These are phyloP conservation scores for Micractinium sp. DNA, from an alignment of 139 green algal genomes.

Conservation along the genomic window DNA sequence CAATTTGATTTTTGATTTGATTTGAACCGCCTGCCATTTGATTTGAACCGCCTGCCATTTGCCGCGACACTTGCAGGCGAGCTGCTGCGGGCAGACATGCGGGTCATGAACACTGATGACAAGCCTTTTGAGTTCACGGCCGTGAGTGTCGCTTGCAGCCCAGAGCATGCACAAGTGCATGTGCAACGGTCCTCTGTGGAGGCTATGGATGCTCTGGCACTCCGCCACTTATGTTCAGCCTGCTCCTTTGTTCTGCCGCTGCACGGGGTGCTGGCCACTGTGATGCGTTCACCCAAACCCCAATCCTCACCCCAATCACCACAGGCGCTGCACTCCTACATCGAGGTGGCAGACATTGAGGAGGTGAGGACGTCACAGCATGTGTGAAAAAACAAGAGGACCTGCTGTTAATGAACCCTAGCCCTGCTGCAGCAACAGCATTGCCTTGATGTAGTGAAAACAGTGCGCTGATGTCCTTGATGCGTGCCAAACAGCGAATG, in stretches of 20 bases:
- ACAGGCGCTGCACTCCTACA: constrained; percentile 86
- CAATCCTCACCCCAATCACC: no score
- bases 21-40: not conserved
- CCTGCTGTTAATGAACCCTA: no score
- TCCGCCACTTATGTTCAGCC: not conserved
- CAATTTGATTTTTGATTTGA: no score
- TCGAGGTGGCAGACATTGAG: constrained; percentile 85
- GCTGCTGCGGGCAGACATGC: constrained; percentile 79
- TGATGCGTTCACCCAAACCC: no score
- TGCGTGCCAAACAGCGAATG: no score
- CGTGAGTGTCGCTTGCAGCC: not conserved
- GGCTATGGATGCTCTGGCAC: not conserved
- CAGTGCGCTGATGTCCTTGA: no score
- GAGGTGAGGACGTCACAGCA: constrained; percentile 8
- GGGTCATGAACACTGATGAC: constrained; percentile 88
- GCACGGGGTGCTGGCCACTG: no score
- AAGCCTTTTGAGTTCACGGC: constrained; percentile 90
- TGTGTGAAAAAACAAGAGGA: no score
- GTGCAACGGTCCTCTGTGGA: not conserved
- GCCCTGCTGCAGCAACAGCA: no score
- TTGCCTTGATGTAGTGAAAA: no score
- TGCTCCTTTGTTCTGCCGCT: not conserved
- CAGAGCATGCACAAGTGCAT: no score
- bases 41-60: not conserved
- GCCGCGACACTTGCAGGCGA: constrained; percentile 66